Conservation (phyloP, 805 yeast genomes). For the Ogataea dorogensis region DNA sequence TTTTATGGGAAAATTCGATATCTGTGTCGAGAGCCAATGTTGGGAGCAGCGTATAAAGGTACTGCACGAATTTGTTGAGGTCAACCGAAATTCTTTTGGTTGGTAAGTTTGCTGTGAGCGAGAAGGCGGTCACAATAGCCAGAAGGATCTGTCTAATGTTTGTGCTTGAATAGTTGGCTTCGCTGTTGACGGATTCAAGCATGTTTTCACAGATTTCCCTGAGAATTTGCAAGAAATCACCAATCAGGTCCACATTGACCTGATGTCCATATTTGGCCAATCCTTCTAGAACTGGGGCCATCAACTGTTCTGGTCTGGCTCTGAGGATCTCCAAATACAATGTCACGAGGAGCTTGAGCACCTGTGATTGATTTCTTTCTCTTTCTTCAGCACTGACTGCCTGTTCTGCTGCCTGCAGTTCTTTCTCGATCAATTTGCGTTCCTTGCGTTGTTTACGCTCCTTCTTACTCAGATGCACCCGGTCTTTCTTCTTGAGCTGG, state of each 20-base stretch:
- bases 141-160: constrained; percentile 73
- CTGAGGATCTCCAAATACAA: constrained; percentile 77
- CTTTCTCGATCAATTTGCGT: constrained; percentile 82
- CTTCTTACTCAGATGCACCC: constrained; percentile 88
- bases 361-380: constrained; percentile 80
- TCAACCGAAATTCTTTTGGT: constrained; percentile 76
- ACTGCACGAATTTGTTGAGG: constrained; percentile 73
- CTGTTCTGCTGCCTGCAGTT: constrained; percentile 81
- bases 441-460: constrained; percentile 88
- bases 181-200: constrained; percentile 43
- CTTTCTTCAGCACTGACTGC: constrained; percentile 86
- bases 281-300: constrained; percentile 90
- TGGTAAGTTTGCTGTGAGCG: constrained; percentile 73
- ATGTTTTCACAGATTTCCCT: constrained; percentile 68
- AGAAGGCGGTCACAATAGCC: constrained; percentile 87
- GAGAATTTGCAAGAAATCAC: constrained; percentile 87
- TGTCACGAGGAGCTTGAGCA: constrained; percentile 67
- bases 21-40: constrained; percentile 76
- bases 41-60: constrained; percentile 66
- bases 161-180: constrained; percentile 39
- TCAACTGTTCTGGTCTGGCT: constrained; percentile 57
- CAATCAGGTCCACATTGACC: constrained; percentile 88
- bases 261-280: constrained; percentile 85
- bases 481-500: constrained; percentile 76
- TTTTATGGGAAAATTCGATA: constrained; percentile 79